Percentiles rank a stretch among this genome's conserved stretches.
phyloP scores from a whole-genome alignment of 2,329 filamentous ascomycete species.

The Chrysosporium keratinophilum region DNA sequence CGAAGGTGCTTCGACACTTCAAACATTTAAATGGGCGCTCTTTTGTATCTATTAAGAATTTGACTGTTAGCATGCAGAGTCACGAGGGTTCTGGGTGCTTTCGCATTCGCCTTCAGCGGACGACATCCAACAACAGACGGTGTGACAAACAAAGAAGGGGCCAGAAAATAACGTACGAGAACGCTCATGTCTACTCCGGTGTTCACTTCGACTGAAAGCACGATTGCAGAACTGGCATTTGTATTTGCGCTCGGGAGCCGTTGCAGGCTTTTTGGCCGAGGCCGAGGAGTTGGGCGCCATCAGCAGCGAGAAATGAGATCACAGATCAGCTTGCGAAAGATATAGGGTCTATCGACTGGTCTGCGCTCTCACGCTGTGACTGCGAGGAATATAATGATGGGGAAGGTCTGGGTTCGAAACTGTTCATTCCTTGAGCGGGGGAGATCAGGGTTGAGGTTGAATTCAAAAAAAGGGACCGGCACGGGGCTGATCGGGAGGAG shows the following conservation, averaged over 20 bases:
- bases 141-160: constrained; percentile 4
- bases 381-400: constrained; percentile 34
- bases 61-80: background rate
- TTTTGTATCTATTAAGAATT: constrained; percentile 68
- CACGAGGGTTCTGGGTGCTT: constrained; percentile 7
- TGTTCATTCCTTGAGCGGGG: constrained; percentile 36
- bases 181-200: constrained; percentile 91
- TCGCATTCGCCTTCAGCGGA: background rate
- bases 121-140: background rate
- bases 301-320: constrained; percentile 4
- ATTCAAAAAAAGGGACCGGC: constrained; percentile 27
- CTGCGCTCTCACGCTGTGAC: constrained; percentile 35
- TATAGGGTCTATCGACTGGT: constrained; percentile 30
- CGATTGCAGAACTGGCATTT: constrained; percentile 98
- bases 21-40: constrained; percentile 97
- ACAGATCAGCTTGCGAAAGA: background rate
- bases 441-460: constrained; percentile 16
- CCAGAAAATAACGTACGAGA: constrained; percentile 69
- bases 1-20: constrained; percentile 97
- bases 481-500: constrained; percentile 28
- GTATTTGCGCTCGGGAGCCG: constrained; percentile 92
- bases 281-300: constrained; percentile 45
- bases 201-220: constrained; percentile 94
- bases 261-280: constrained; percentile 68
- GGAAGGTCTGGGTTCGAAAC: constrained; percentile 30